Percentiles rank a stretch among this genome's conserved stretches.
phyloP scores from a whole-genome alignment of 2,329 filamentous ascomycete species.

The Colletotrichum theobromicola region DNA sequence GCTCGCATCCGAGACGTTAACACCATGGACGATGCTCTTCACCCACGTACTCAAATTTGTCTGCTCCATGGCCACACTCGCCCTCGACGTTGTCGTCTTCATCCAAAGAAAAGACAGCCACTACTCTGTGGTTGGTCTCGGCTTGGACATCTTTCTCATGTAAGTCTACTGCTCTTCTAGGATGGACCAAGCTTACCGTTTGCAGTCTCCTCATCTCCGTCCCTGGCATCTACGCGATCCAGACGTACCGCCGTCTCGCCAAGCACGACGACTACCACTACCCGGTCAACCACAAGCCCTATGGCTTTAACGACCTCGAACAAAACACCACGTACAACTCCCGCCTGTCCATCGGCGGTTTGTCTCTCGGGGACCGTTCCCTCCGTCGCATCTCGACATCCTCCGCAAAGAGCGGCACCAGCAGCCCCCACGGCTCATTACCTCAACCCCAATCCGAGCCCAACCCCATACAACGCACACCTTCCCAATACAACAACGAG shows the following conservation, averaged over 20 bases:
- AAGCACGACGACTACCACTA: slow-evolving; percentile 56
- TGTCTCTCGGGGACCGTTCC: slow-evolving; percentile 9
- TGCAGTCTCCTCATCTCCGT: slow-evolving; percentile 46
- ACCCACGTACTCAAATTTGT: slow-evolving; percentile 56
- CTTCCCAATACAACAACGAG: slow-evolving; percentile 29
- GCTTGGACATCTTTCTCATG: slow-evolving; percentile 54
- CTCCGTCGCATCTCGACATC: slow-evolving; percentile 22
- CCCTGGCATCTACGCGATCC: slow-evolving; percentile 50
- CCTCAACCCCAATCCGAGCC: not conserved
- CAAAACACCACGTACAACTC: slow-evolving; percentile 15
- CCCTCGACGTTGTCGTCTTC: slow-evolving; percentile 58
- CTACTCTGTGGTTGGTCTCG: slow-evolving; percentile 55
- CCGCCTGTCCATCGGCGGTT: slow-evolving; percentile 18
- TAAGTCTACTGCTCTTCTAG: slow-evolving; percentile 34
- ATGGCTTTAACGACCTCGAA: slow-evolving; percentile 43
- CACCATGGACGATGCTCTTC: slow-evolving; percentile 59
- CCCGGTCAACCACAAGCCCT: slow-evolving; percentile 53
- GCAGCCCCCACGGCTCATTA: not conserved
- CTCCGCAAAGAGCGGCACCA: slow-evolving; percentile 11
- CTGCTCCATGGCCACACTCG: slow-evolving; percentile 51
- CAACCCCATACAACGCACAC: not conserved
- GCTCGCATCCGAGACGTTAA: slow-evolving; percentile 54
- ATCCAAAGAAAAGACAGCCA: slow-evolving; percentile 46
- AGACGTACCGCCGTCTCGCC: slow-evolving; percentile 52
- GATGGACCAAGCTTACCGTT: not conserved